phyloP scores from a whole-genome alignment of 768 basidiomycete species.

The Pleurotus giganteus region DNA sequence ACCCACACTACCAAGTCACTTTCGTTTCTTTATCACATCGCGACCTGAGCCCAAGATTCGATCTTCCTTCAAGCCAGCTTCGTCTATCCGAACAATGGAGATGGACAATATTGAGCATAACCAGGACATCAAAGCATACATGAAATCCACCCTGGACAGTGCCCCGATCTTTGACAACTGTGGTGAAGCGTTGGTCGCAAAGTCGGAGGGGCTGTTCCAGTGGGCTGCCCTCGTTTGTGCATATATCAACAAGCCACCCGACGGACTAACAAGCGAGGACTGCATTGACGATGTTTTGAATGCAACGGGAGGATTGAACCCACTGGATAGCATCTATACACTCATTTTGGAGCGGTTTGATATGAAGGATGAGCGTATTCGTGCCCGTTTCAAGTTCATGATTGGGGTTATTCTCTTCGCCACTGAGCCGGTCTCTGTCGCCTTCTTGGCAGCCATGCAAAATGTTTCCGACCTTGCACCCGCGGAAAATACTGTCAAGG shows the following conservation, averaged over 20 bases:
- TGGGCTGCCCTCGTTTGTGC: constrained; percentile 6
- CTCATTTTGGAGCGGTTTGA: constrained; percentile 7
- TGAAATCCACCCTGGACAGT: constrained; percentile 11
- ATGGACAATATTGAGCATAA: constrained; percentile 15
- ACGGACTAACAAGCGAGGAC: background rate
- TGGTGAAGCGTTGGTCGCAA: constrained; percentile 2
- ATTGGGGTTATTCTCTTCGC: constrained; percentile 10
- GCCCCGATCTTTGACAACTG: constrained; percentile 6
- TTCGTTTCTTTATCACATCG: constrained; percentile 21
- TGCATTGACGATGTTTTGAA: background rate
- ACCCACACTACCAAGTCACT: constrained; percentile 13
- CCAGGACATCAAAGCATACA: constrained; percentile 17
- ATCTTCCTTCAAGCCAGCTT: background rate
- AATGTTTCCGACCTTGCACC: background rate
- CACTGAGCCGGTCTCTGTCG: constrained; percentile 11
- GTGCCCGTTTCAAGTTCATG: background rate
- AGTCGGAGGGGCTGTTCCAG: constrained; percentile 20
- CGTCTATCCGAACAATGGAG: constrained; percentile 6
- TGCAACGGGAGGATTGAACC: background rate
- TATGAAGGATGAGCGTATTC: background rate
- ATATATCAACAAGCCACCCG: background rate
- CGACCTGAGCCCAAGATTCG: constrained; percentile 14
- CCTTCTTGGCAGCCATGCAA: background rate
- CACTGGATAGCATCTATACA: constrained; percentile 7
- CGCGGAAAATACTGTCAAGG: background rate